Evolutionary conservation across 352 stramenopile species (phyloP).

Genomic region (Pythium guiyangense): DNA sequence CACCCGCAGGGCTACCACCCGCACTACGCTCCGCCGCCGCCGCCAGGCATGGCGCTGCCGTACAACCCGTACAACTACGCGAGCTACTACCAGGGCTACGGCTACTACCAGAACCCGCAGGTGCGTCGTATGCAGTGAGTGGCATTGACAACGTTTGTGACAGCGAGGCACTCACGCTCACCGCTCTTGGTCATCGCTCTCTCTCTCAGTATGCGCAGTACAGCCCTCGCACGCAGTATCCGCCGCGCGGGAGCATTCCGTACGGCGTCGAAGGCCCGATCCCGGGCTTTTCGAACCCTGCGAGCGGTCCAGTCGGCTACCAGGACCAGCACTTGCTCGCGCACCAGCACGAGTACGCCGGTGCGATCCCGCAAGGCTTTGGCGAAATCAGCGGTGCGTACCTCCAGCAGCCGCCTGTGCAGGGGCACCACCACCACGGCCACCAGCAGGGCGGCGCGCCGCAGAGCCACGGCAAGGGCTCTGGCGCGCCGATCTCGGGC

Average conservation of each 20-base stretch:
- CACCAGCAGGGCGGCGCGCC: constrained; percentile 49
- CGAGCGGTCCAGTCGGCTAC: constrained; percentile 71
- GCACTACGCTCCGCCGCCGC: constrained; percentile 79
- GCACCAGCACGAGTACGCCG: constrained; percentile 80
- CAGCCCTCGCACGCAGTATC: constrained; percentile 83
- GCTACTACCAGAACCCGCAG: constrained; percentile 87
- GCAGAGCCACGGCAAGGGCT: constrained; percentile 65
- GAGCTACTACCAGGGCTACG: constrained; percentile 83
- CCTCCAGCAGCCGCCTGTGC: constrained; percentile 57
- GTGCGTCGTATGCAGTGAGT: constrained; percentile 14
- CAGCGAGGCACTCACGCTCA: neutral
- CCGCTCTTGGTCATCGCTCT: constrained; percentile 5
- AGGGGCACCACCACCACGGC: constrained; percentile 46
- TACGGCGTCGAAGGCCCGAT: constrained; percentile 81
- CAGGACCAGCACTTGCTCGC: constrained; percentile 80
- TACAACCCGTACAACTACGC: constrained; percentile 90
- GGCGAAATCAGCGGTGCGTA: constrained; percentile 79
- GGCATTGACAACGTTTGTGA: neutral
- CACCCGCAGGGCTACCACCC: constrained; percentile 79
- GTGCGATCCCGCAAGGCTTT: constrained; percentile 71
- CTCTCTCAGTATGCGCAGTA: constrained; percentile 73
- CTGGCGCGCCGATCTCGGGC: constrained; percentile 23
- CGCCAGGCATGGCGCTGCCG: constrained; percentile 79
- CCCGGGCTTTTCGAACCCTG: constrained; percentile 74
- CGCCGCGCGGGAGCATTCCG: constrained; percentile 72